Evolutionary conservation across 257 asterid species (phyloP), one percentile per base, ranked within the genome.

Genomic region (Thymus quinquecostatus): DNA sequence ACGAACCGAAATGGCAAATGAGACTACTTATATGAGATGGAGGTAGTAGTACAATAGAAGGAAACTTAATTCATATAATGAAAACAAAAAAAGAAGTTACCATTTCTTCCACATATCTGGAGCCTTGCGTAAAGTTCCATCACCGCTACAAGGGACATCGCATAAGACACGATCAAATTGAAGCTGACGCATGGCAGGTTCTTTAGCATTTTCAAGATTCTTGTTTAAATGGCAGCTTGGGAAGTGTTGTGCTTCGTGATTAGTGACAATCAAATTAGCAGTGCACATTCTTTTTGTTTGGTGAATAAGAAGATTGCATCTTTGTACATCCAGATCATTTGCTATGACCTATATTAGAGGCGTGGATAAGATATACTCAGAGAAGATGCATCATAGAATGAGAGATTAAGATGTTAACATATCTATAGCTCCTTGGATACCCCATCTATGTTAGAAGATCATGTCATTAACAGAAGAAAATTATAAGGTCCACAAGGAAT

Each of bases 61-160:
- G 44, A 32, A 40, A 56, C 10, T 58, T 4, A 64, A 43, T 57
- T 48, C 4, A 49, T 72, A 27, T 43, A 27, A 6, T 10, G 55
- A 73, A 38, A 68, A 21, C 21, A 21, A 56, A 75, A 66, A 55
- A 53, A 80, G 47, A 49, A 75, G 41, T 61, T 82, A 93, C 99
- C 99, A 95, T 72, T 90, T 95, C 85, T 92, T 87, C 99, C 99
- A 95, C 66, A 95, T 92, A 78, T 95, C 99, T 55, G 99, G 99
- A 74, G 99, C 98, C 86, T 95, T 95, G 10, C 99, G 96, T 64
- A 95, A 80, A 77, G 99, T 95, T 53, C 99, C 99, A 80, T 95
- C 99, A 66, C 99, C 99, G 75, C 99, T 95, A 79, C 99, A 95
- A 68, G 99, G 99, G 76, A 95, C 98, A 75, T 95, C 99, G 81